phyloP scores from a whole-genome alignment of 192 early-diverging fungal species.

The Umbelopsis ramanniana region DNA sequence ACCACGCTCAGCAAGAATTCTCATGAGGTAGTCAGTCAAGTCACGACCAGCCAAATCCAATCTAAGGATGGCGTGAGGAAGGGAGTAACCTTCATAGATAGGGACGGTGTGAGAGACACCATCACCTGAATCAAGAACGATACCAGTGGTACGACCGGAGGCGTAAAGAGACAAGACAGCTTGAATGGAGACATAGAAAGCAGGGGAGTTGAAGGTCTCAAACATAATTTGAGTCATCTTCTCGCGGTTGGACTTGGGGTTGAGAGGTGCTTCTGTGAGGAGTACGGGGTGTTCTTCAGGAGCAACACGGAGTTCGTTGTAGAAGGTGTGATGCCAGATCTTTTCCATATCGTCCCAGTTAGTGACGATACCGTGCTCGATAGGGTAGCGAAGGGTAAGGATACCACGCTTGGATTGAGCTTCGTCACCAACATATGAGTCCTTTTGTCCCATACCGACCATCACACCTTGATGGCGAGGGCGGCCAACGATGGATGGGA shows the following conservation, averaged over 20 bases:
- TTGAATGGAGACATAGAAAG: slow-evolving; percentile 97
- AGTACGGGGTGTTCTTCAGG: slow-evolving; percentile 98
- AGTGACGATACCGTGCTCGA: slow-evolving; percentile 91
- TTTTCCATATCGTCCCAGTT: slow-evolving; percentile 96
- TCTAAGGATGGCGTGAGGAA: slow-evolving; percentile 95
- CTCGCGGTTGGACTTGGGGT: slow-evolving; percentile 98
- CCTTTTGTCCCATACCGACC: slow-evolving; percentile 92
- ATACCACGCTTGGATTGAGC: slow-evolving; percentile 91
- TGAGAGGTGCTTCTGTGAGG: slow-evolving; percentile 95
- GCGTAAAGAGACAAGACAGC: slow-evolving; percentile 96
- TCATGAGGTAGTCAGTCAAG: slow-evolving; percentile 93
- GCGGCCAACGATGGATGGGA: slow-evolving; percentile 85
- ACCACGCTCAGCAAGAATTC: slow-evolving; percentile 94
- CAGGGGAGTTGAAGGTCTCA: slow-evolving; percentile 96
- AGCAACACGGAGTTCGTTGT: slow-evolving; percentile 97
- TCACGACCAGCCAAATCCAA: slow-evolving; percentile 96
- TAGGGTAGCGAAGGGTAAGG: slow-evolving; percentile 84
- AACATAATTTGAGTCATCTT: slow-evolving; percentile 99
- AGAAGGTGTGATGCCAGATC: slow-evolving; percentile 97
- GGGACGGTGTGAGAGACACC: slow-evolving; percentile 98
- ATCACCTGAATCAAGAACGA: slow-evolving; percentile 97
- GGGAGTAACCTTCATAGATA: slow-evolving; percentile 96
- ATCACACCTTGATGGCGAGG: slow-evolving; percentile 87
- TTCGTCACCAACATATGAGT: slow-evolving; percentile 90
- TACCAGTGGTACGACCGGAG: slow-evolving; percentile 97